phyloP scores from a whole-genome alignment of 2,329 filamentous ascomycete genomes.

The Clarireedia monteithiana region DNA sequence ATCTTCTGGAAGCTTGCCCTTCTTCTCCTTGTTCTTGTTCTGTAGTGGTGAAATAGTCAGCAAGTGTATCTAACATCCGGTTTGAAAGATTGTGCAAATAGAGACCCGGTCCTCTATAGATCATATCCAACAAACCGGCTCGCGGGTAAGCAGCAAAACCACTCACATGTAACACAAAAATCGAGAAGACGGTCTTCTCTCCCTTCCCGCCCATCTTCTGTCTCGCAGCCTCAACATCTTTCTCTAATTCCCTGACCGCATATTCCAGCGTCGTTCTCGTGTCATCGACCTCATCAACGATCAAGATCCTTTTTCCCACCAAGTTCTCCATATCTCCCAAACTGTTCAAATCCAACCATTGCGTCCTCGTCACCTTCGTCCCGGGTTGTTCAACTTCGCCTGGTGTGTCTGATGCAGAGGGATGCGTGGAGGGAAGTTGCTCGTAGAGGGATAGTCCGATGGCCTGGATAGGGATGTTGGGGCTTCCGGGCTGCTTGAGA shows the following conservation, averaged over 20 bases:
- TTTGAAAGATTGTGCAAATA: neutral
- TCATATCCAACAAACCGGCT: neutral
- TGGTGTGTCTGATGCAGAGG: constrained; percentile 40
- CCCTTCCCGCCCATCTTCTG: constrained; percentile 61
- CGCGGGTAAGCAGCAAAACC: neutral
- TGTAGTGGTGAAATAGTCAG: constrained; percentile 28
- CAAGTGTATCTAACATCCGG: neutral
- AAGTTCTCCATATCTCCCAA: constrained; percentile 79
- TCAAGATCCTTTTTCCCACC: constrained; percentile 84
- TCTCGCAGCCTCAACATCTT: constrained; percentile 81
- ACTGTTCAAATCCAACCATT: constrained; percentile 90
- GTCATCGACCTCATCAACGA: constrained; percentile 94
- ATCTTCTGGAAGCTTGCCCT: constrained; percentile 71
- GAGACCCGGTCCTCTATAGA: neutral
- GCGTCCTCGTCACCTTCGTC: constrained; percentile 92
- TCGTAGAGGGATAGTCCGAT: constrained; percentile 98
- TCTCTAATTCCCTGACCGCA: constrained; percentile 84
- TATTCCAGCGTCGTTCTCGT: constrained; percentile 92
- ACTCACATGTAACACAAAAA: constrained; percentile 86
- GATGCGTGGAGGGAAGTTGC: constrained; percentile 53
- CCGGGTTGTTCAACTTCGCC: constrained; percentile 60
- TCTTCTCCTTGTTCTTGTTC: constrained; percentile 98
- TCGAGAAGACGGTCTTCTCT: constrained; percentile 81
- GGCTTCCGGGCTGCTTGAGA: constrained; percentile 76
- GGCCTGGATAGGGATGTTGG: constrained; percentile 98